Conservation (phyloP, 805 yeast species). For the Spathaspora boniae region DNA sequence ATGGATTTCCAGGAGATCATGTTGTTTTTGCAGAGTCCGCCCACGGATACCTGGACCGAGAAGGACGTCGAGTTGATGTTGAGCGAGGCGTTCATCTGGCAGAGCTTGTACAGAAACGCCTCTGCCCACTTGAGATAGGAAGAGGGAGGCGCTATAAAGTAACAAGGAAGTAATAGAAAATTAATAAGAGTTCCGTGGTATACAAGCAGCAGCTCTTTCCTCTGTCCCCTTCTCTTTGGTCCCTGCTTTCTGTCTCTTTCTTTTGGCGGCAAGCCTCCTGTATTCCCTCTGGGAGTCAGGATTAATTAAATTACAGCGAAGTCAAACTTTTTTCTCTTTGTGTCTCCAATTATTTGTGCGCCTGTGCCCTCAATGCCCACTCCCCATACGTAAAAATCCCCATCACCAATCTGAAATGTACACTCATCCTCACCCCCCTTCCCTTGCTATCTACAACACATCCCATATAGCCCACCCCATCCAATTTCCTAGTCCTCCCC, state of each 20-base stretch:
- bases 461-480: neutral
- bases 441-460: neutral
- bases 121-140: slow-evolving; percentile 68
- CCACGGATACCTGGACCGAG: slow-evolving; percentile 81
- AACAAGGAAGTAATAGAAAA: no score
- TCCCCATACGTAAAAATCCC: no score
- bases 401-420: no score
- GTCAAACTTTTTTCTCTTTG: neutral
- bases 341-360: neutral
- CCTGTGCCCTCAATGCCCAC: no score
- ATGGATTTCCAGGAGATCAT: slow-evolving; percentile 95
- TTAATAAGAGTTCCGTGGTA: no score
- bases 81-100: slow-evolving; percentile 98
- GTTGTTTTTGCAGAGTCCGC: slow-evolving; percentile 86
- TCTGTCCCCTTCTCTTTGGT: no score
- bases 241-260: no score
- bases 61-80: slow-evolving; percentile 86
- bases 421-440: slow-evolving; percentile 1
- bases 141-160: no score
- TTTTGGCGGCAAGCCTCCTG: no score
- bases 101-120: slow-evolving; percentile 84
- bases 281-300: no score
- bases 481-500: neutral
- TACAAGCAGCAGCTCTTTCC: no score
- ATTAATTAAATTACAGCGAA: neutral